Evolutionary conservation across 1,284 basidiomycete species (phyloP), one percentile per base, ranked within the genome.

Genomic region (Cryptococcus maquisensis): DNA sequence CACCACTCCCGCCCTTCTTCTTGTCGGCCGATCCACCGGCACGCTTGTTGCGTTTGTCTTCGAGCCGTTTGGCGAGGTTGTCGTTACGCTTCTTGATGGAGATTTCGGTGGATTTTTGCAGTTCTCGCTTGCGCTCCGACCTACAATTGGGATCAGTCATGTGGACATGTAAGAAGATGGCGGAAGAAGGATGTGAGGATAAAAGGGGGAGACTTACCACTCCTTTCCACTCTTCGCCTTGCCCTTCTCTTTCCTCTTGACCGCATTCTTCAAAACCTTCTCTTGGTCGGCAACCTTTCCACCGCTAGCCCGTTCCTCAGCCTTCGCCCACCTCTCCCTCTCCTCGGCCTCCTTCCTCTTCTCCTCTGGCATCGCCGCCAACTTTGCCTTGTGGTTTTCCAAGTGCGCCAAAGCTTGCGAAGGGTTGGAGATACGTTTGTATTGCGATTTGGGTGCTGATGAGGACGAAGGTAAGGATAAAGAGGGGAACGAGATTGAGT

Each of bases 241-340:
- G 64, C 84, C 84, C 75, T 93, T 93, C 76, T 94, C 92, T 65
- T 87, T 86, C 72, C 88, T 80, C 80, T 94, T 95, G 10, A 83
- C 84, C 23, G 90, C 90, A 78, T 94, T 95, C 79, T 92, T 93
- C 64, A 97, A 74, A 47, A 86, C 79, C 4, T 64, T 73, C 69
- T 90, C 88, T 62, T 92, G 87, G 66, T 96, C 92, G 49, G 83
- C 83, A 28, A 96, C 84, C 76, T 95, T 96, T 42, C 85, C 84
- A 4, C 92, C 93, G 45, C 87, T 86, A 56, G 93, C 79, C 47
- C 89, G 81, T 40, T 88, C 85, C 67, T 86, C 84, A 0, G 91
- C 90, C 76, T 92, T 93, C 51, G 84, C 83, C 89, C 91, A 95
- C 63, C 85, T 83, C 56, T 91, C 86, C 56, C 81, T 81, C 69